Evolutionary conservation across 306 rosid species (phyloP).

Genomic region (Dryas alaskensis): DNA sequence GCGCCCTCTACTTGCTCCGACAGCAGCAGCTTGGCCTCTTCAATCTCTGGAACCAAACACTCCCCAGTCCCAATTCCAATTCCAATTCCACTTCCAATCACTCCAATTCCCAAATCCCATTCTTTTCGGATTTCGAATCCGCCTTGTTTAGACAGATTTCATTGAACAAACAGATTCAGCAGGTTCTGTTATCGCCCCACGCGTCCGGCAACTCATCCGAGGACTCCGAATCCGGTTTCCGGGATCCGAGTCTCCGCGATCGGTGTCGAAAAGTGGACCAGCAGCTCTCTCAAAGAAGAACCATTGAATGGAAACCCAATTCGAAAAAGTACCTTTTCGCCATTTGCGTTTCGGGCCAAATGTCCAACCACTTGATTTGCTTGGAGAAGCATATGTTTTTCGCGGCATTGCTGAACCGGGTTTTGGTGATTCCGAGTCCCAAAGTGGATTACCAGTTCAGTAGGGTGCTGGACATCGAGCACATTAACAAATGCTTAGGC

Average conservation of each 20-base stretch:
- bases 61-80: conserved; percentile 25
- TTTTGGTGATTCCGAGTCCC: conserved; percentile 81
- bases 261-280: conserved; percentile 71
- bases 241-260: conserved; percentile 41
- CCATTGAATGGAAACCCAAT: conserved; percentile 81
- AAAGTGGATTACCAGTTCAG: conserved; percentile 66
- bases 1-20: conserved; percentile 69
- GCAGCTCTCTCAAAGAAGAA: conserved; percentile 49
- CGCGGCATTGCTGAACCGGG: conserved; percentile 73
- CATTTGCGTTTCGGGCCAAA: conserved; percentile 84
- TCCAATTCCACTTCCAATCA: conserved; percentile 24
- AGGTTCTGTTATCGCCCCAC: conserved; percentile 61
- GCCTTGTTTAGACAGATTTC: conserved; percentile 59
- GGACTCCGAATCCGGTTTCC: conserved; percentile 33
- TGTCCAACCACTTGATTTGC: conserved; percentile 95
- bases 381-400: conserved; percentile 94
- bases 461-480: conserved; percentile 77
- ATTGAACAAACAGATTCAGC: conserved; percentile 67
- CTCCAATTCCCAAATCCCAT: conserved; percentile 17
- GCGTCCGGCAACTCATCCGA: conserved; percentile 32
- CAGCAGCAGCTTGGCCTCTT: conserved; percentile 59
- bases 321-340: conserved; percentile 67
- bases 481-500: conserved; percentile 75
- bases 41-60: conserved; percentile 53
- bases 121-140: conserved; percentile 50